Percentiles rank a stretch among this genome's conserved stretches.
phyloP scores from a whole-genome alignment of 176 grass and related monocot genomes.

The Musa schizocarpa region DNA sequence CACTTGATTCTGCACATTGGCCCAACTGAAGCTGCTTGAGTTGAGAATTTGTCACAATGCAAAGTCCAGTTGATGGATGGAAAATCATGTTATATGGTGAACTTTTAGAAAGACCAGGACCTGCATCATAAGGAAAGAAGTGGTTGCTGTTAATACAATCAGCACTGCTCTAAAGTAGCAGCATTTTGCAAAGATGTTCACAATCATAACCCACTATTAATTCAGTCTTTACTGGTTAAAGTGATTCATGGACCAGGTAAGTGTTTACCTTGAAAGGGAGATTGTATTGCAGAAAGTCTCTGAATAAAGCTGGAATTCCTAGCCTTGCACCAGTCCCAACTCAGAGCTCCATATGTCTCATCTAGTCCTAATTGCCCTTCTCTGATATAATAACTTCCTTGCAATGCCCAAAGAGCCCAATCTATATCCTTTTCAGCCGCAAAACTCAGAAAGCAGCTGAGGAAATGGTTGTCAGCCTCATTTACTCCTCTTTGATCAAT shows the following conservation, averaged over 20 bases:
- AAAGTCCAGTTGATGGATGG: constrained; percentile 71
- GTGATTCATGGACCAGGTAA: not conserved
- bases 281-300: constrained; percentile 56
- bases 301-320: constrained; percentile 69
- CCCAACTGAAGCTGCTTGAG: constrained; percentile 47
- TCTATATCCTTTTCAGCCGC: constrained; percentile 85
- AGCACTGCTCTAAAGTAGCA: not conserved
- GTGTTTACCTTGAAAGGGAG: constrained; percentile 63
- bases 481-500: constrained; percentile 71
- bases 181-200: not conserved
- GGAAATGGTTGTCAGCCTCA: constrained; percentile 63
- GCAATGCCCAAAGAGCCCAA: constrained; percentile 90
- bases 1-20: constrained; percentile 41
- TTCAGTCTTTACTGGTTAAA: not conserved
- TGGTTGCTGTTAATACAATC: constrained; percentile 10
- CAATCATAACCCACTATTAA: not conserved
- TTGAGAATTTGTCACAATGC: constrained; percentile 40
- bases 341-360: constrained; percentile 81
- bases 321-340: constrained; percentile 67
- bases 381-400: constrained; percentile 86
- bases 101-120: constrained; percentile 57
- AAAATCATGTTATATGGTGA: constrained; percentile 53
- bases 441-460: constrained; percentile 71
- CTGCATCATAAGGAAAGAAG: constrained; percentile 29
- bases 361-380: constrained; percentile 60